Evolutionary conservation across 306 rosid species (phyloP).

Genomic region (Oxytropis ochrocephala): DNA sequence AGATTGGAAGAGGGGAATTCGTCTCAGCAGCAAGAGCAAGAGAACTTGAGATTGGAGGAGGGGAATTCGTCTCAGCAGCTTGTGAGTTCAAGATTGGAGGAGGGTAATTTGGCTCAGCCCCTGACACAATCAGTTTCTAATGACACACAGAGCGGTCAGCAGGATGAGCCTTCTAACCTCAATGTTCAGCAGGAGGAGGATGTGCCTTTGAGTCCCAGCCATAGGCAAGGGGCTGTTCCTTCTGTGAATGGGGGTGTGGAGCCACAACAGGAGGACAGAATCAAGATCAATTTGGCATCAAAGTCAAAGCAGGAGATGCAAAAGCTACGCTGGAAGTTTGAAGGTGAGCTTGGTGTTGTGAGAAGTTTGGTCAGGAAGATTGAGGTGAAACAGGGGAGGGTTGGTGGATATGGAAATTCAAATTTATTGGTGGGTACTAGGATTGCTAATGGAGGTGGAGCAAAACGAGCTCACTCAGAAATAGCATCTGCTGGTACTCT

Average conservation of each 20-base stretch:
- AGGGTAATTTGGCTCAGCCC: not conserved
- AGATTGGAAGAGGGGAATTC: not conserved
- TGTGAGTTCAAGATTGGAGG: not conserved
- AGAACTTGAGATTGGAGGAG: not conserved
- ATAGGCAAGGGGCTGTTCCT: conserved; percentile 10
- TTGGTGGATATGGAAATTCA: conserved; percentile 31
- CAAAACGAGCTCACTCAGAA: conserved; percentile 60
- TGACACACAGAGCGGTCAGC: conserved; percentile 33
- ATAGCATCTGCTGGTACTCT: conserved; percentile 56
- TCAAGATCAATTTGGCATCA: conserved; percentile 32
- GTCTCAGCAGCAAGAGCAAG: not conserved
- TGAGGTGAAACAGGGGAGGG: conserved; percentile 72
- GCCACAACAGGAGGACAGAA: conserved; percentile 26
- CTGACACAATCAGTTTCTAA: conserved; percentile 23
- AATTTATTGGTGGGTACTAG: conserved; percentile 29
- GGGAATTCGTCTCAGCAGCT: conserved; percentile 10
- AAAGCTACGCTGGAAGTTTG: conserved; percentile 63
- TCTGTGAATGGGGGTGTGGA: conserved; percentile 36
- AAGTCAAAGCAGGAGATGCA: conserved; percentile 56
- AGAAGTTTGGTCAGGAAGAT: conserved; percentile 67
- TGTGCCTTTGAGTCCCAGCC: conserved; percentile 12
- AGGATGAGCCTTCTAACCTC: conserved; percentile 13
- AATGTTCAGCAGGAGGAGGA: conserved; percentile 9
- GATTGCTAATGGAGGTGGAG: conserved; percentile 40
- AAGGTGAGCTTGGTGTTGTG: conserved; percentile 53